phyloP scores from a whole-genome alignment of 805 yeast species.

The Yarrowia sp. region DNA sequence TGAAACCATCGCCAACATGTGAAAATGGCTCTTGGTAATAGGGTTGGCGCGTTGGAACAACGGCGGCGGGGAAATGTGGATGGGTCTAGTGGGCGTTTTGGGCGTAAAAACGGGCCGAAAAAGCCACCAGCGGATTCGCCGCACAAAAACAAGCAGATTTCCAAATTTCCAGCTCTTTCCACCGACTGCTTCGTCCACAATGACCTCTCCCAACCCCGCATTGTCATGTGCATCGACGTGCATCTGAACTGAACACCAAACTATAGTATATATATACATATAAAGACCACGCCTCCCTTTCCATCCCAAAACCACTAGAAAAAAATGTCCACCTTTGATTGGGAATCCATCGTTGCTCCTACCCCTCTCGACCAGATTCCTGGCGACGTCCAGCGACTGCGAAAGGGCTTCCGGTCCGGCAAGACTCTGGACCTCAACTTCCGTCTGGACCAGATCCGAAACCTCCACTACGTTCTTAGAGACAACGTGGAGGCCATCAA shows the following conservation, averaged over 20 bases:
- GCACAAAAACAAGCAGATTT: not conserved
- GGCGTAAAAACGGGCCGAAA: not conserved
- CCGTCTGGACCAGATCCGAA: slow-evolving; percentile 62
- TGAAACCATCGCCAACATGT: not conserved
- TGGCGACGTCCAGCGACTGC: slow-evolving; percentile 44
- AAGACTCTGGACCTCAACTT: slow-evolving; percentile 51
- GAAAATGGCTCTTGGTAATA: not conserved
- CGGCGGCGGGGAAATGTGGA: not conserved
- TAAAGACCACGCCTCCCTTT: not conserved
- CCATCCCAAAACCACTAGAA: not conserved
- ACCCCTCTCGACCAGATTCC: slow-evolving; percentile 53
- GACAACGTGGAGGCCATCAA: slow-evolving; percentile 55
- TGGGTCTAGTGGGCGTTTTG: not conserved
- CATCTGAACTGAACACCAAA: not conserved
- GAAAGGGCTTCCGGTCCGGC: slow-evolving; percentile 44
- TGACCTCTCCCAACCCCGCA: not conserved
- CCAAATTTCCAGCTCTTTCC: not conserved
- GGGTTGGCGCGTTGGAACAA: not conserved
- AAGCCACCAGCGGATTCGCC: not conserved
- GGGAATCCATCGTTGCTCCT: slow-evolving; percentile 28
- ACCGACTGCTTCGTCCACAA: too few relatives aligned
- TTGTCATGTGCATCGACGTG: not conserved
- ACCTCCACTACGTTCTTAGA: slow-evolving; percentile 58
- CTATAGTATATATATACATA: not conserved
- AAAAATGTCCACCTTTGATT: not conserved